A percentile compares a stretch with the other conserved stretches of the same genome.
These are phyloP conservation scores for Ustulina deusta DNA, from an alignment of 2,329 filamentous ascomycete species.

Conservation along the genomic window DNA sequence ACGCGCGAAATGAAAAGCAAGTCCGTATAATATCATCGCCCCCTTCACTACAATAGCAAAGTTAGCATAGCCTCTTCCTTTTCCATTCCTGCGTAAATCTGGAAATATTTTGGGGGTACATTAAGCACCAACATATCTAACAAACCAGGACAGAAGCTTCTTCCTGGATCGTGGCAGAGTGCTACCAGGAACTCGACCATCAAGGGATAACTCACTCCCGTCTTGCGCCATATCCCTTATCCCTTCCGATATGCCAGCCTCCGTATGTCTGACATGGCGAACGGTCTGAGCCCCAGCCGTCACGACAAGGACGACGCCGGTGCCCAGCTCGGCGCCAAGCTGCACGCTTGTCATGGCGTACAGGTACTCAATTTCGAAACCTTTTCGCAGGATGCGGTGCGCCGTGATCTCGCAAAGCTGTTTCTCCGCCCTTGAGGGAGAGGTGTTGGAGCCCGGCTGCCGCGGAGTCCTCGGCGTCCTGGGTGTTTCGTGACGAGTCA, in stretches of 20 bases:
- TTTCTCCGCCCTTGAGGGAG: neutral
- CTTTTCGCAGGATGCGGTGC: constrained; percentile 33
- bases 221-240: constrained; percentile 37
- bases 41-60: constrained; percentile 21
- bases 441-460: no score
- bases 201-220: constrained; percentile 26
- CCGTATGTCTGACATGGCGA: constrained; percentile 17
- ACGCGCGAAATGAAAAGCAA: constrained; percentile 31
- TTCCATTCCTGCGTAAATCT: neutral
- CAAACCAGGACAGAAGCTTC: neutral
- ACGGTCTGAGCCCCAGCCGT: constrained; percentile 28
- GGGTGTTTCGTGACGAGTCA: constrained; percentile 21
- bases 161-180: neutral
- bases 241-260: constrained; percentile 35
- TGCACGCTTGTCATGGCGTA: constrained; percentile 22
- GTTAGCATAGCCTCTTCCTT: neutral
- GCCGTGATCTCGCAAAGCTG: constrained; percentile 35
- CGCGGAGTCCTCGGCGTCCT: neutral
- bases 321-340: constrained; percentile 33
- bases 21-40: constrained; percentile 32
- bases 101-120: neutral
- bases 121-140: neutral
- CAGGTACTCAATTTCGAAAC: constrained; percentile 34
- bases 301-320: constrained; percentile 37
- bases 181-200: neutral